phyloP scores from a whole-genome alignment of 345 rosid species.

The Draba incana region DNA sequence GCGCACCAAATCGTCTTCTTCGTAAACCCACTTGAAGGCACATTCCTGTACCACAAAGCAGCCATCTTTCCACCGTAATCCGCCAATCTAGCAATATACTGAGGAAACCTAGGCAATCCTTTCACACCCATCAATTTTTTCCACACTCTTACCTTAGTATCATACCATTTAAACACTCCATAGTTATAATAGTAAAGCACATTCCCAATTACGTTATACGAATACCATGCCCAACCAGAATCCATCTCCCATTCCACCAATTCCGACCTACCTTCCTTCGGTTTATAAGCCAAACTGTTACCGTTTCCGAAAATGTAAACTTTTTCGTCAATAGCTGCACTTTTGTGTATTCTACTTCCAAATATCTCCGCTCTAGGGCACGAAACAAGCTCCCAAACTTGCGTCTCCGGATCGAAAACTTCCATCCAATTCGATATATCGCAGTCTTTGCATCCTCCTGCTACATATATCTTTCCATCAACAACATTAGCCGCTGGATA shows the following conservation, averaged over 20 bases:
- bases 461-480: conserved; percentile 57
- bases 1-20: conserved; percentile 58
- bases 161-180: conserved; percentile 64
- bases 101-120: conserved; percentile 61
- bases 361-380: neutral
- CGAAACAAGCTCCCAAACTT: conserved; percentile 41
- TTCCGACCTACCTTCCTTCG: conserved; percentile 48
- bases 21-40: conserved; percentile 30
- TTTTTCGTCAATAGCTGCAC: neutral
- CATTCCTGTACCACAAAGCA: conserved; percentile 63
- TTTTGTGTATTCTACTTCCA: neutral
- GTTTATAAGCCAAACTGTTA: neutral
- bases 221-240: neutral
- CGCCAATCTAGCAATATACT: conserved; percentile 44
- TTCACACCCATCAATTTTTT: conserved; percentile 54
- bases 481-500: conserved; percentile 58
- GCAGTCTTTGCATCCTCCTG: conserved; percentile 65
- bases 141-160: conserved; percentile 49
- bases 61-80: conserved; percentile 58
- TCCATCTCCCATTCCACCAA: conserved; percentile 44
- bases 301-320: neutral
- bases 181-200: conserved; percentile 61
- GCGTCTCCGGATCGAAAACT: conserved; percentile 52
- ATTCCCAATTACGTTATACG: conserved; percentile 18
- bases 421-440: conserved; percentile 68